A percentile compares a stretch with the other conserved stretches of the same genome.
Conservation (phyloP, 2,329 filamentous ascomycete species). For the Colletotrichum navitas region DNA sequence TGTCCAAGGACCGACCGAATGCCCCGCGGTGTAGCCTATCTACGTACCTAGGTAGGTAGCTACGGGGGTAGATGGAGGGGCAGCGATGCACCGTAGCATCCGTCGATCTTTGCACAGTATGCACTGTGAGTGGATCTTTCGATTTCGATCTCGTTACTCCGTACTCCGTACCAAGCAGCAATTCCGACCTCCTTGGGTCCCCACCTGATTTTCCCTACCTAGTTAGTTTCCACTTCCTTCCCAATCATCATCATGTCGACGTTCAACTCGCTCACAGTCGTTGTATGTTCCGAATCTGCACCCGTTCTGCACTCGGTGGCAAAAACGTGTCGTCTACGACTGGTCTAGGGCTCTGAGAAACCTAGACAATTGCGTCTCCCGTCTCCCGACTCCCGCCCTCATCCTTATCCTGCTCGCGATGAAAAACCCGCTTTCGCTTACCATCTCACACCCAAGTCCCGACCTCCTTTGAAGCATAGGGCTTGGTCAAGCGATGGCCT, state of each 20-base stretch:
- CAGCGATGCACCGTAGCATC: not conserved
- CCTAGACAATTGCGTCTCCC: not conserved
- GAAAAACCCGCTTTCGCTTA: not conserved
- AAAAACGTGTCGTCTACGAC: not conserved
- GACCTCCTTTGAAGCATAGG: not conserved
- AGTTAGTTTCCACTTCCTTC: not conserved
- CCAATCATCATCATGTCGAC: not conserved
- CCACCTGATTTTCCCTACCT: not conserved
- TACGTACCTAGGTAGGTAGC: not conserved
- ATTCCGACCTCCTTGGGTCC: not conserved
- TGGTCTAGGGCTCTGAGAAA: not conserved
- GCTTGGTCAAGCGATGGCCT: not conserved
- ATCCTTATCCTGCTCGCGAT: too few species aligned
- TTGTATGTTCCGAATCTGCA: not conserved
- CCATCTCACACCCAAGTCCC: not conserved
- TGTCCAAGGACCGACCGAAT: not conserved
- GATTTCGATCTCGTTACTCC: not conserved
- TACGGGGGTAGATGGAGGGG: slow-evolving; percentile 30
- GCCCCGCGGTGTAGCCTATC: slow-evolving; percentile 27
- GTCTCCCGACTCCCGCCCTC: not conserved
- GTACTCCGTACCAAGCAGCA: not conserved
- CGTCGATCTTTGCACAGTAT: not conserved
- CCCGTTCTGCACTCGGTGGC: not conserved
- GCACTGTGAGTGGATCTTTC: slow-evolving; percentile 1
- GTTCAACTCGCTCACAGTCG: too few species aligned